phyloP scores from a whole-genome alignment of 441 rosid genomes.

The Pelargonium citronellum region DNA sequence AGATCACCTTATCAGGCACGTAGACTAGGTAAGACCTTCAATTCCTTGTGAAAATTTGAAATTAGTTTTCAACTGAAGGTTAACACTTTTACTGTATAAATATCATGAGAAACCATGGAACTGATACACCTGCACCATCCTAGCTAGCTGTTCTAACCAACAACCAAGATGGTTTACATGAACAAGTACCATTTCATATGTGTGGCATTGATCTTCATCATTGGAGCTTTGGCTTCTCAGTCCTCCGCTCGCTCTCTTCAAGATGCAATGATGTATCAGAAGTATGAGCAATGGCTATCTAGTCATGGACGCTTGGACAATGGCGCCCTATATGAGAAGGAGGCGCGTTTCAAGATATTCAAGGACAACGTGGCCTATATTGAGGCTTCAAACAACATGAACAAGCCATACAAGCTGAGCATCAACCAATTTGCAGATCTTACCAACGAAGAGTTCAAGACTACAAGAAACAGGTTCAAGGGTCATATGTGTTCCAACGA shows the following conservation, averaged over 20 bases:
- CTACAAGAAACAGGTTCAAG: conserved; percentile 18
- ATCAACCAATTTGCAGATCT: conserved; percentile 16
- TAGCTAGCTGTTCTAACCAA: too few species aligned
- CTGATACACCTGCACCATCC: too few species aligned
- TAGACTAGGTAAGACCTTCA: too few species aligned
- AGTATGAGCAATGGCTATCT: conserved; percentile 22
- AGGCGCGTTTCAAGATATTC: conserved; percentile 21
- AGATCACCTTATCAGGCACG: too few species aligned
- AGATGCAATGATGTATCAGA: conserved; percentile 9
- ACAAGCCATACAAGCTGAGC: conserved; percentile 15
- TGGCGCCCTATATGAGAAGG: conserved; percentile 3
- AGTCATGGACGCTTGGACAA: conserved; percentile 17
- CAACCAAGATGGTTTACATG: too few species aligned
- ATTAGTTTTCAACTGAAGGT: too few species aligned
- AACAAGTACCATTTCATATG: neutral
- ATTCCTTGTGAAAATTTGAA: too few species aligned
- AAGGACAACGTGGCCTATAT: conserved; percentile 14
- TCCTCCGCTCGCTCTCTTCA: conserved; percentile 16
- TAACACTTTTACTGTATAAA: too few species aligned
- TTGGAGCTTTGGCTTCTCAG: conserved; percentile 17
- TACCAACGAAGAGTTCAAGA: conserved; percentile 24
- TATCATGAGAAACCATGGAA: too few species aligned
- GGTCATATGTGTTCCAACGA: conserved; percentile 10
- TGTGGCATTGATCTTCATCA: conserved; percentile 16
- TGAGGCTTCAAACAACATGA: conserved; percentile 11